Conservation (phyloP, 306 rosid species). For the Pachyrhizus erosus region DNA sequence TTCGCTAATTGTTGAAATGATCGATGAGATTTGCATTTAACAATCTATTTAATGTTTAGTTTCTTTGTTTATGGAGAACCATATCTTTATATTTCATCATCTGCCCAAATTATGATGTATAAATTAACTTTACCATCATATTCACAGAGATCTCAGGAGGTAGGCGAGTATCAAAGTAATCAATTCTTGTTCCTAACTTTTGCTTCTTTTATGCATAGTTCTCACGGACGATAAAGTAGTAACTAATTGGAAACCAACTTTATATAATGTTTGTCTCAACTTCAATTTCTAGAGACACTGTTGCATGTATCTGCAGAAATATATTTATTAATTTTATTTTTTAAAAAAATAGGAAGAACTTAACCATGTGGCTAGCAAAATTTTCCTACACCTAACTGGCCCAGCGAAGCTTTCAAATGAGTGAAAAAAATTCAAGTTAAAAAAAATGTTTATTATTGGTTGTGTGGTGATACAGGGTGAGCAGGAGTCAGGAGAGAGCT, state of each 20-base stretch:
- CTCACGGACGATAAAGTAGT: not conserved
- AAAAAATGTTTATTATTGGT: not conserved
- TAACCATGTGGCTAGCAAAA: not conserved
- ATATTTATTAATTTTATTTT: not conserved
- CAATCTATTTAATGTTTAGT: constrained; percentile 2
- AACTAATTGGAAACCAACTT: not conserved
- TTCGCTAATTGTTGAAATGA: constrained; percentile 13
- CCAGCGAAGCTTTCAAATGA: constrained; percentile 8
- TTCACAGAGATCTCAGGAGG: not conserved
- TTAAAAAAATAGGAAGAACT: not conserved
- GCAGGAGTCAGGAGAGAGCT: constrained; percentile 23
- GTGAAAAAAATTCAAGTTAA: not conserved
- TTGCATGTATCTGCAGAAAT: constrained; percentile 25
- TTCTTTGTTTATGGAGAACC: constrained; percentile 4
- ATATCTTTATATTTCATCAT: constrained; percentile 23
- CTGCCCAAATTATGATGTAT: constrained; percentile 16
- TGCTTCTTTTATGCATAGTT: constrained; percentile 11
- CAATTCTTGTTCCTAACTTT: constrained; percentile 11
- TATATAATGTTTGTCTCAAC: not conserved
- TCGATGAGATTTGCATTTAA: constrained; percentile 17
- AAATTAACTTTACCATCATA: constrained; percentile 20
- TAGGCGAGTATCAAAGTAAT: constrained; percentile 14
- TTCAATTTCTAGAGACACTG: not conserved
- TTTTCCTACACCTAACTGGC: not conserved
- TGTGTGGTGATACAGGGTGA: constrained; percentile 1